phyloP scores from a whole-genome alignment of 2,329 filamentous ascomycete genomes.

The Cadophora luteo-olivacea region DNA sequence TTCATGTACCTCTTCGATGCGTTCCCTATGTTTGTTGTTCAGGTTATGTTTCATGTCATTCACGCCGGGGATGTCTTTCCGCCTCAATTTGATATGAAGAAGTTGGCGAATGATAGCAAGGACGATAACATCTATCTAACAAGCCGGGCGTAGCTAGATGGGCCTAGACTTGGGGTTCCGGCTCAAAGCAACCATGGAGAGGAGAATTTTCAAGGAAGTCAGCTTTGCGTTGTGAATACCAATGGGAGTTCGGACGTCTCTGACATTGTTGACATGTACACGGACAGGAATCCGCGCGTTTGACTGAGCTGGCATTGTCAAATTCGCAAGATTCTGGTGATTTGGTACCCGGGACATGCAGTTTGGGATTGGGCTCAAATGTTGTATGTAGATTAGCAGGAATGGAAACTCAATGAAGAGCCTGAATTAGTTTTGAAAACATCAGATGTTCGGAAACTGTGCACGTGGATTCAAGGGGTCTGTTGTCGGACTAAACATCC shows the following conservation, averaged over 20 bases:
- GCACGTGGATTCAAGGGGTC: too few relatives aligned
- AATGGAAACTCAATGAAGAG: too few relatives aligned
- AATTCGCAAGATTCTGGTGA: too few relatives aligned
- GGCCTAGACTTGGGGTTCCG: too few relatives aligned
- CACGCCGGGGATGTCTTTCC: slow-evolving; percentile 24
- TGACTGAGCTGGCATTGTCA: neutral
- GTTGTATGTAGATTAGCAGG: too few relatives aligned
- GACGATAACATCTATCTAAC: neutral
- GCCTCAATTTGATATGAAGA: neutral
- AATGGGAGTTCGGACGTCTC: slow-evolving; percentile 8
- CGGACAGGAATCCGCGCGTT: neutral
- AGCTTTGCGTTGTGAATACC: neutral
- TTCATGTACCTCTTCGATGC: slow-evolving; percentile 21
- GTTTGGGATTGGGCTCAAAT: too few relatives aligned
- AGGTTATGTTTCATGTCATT: slow-evolving; percentile 22
- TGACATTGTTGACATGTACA: slow-evolving; percentile 12
- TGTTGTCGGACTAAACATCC: too few relatives aligned
- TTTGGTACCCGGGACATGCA: too few relatives aligned
- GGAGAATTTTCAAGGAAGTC: too few relatives aligned
- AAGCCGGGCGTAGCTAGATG: neutral
- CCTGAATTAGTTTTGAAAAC: too few relatives aligned
- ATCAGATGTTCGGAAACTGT: too few relatives aligned
- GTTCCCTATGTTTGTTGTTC: slow-evolving; percentile 21
- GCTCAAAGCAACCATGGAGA: neutral
- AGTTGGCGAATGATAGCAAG: slow-evolving; percentile 13